Conservation (phyloP, 2,329 filamentous ascomycete genomes). For the Claviceps humidiphila region DNA sequence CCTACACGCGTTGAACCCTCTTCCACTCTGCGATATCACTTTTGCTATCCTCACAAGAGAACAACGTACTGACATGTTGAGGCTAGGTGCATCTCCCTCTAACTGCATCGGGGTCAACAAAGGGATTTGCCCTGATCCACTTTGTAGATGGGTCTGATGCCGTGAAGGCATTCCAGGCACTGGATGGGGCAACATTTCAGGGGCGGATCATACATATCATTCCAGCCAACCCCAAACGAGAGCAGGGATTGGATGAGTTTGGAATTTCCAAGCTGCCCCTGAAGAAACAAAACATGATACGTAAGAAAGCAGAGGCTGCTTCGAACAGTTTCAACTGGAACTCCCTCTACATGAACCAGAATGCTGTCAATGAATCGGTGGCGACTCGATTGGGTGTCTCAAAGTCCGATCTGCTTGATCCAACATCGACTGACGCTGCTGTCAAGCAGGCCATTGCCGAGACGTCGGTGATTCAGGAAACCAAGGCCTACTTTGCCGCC, state of each 20-base stretch:
- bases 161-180: constrained; percentile 60
- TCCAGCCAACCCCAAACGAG: constrained; percentile 69
- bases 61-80: constrained; percentile 14
- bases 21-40: neutral
- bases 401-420: constrained; percentile 85
- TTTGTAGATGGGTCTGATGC: constrained; percentile 62
- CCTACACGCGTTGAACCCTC: constrained; percentile 9
- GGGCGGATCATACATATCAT: constrained; percentile 85
- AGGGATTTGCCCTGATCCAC: constrained; percentile 82
- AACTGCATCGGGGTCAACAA: constrained; percentile 59
- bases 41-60: neutral
- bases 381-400: constrained; percentile 76
- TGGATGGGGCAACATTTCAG: constrained; percentile 82
- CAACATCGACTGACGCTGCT: constrained; percentile 86
- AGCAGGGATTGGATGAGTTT: constrained; percentile 74
- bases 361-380: constrained; percentile 84
- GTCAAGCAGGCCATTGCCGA: constrained; percentile 96
- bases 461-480: constrained; percentile 91
- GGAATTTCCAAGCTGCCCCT: constrained; percentile 81
- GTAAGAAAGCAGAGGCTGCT: constrained; percentile 67
- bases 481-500: constrained; percentile 75
- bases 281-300: constrained; percentile 87
- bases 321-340: constrained; percentile 90
- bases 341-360: constrained; percentile 96
- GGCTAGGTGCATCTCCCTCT: constrained; percentile 73